Base-by-base conservation (phyloP, 805 yeast species). In the Candida vaughaniae region DNA sequence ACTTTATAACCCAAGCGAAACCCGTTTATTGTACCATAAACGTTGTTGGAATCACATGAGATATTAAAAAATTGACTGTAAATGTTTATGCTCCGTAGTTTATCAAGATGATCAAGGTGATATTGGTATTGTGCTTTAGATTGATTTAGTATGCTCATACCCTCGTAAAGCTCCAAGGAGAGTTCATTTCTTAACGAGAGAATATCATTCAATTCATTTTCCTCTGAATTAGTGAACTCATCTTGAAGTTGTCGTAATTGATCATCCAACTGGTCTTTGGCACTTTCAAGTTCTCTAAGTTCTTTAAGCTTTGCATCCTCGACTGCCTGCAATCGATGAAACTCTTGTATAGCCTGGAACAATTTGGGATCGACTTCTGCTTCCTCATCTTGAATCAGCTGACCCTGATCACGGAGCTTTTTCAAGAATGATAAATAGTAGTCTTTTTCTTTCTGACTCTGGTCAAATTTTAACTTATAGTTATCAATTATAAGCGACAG, bases 21-120 rank as follows among this genome's bases (percentile, higher is more conserved):
- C 0, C 90, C 91, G 59, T 90, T 90, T 22, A 90, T 91, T 1
- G 93, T 82, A 0, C 95, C 96, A 61, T 85, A 87, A 22, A 77
- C 77, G 4, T 91, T 93, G 14, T 52, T 41, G 7, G 49, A 45
- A 43, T 85, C 87, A 45, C 82, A 85, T 1, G 95, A 85, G 5
- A 93, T 90, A 40, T 81, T 73, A 57, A 91, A 93, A 0, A 88
- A 78, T 46, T 83, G 91, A 43, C 78, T 84, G 60, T 83, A 90
- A 1, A 91, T 89, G 55, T 93, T 90, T 5, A 89, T 70, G 35
- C 77, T 77, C 41, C 95, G 66, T 17, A 93, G 66, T 26, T 75
- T 73, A 46, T 87, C 91, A 29, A 90, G 61, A 44, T 81, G 85
- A 43, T 76, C 74, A 27, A 80, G 58, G 40, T 83, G 80, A 39